phyloP scores from a whole-genome alignment of 2,329 filamentous ascomycete species.

The Arthroderma uncinatum region DNA sequence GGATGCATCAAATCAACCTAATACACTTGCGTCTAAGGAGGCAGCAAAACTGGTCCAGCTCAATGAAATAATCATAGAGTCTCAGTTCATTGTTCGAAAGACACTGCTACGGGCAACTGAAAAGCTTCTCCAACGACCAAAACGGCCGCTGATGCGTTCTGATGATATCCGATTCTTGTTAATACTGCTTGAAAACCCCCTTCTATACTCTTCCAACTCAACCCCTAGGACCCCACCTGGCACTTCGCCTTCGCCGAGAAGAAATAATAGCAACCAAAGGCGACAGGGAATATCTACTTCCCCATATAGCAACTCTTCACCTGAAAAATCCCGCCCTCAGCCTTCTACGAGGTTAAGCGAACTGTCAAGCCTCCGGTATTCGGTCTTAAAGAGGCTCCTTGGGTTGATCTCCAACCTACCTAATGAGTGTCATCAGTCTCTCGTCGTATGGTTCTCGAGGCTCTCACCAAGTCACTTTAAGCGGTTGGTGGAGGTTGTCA shows the following conservation, averaged over 20 bases:
- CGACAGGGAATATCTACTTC: slow-evolving; percentile 15
- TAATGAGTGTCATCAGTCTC: slow-evolving; percentile 61
- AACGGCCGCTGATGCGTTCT: slow-evolving; percentile 54
- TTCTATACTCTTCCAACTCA: slow-evolving; percentile 46
- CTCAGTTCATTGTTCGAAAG: slow-evolving; percentile 57
- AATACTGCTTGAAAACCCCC: slow-evolving; percentile 66
- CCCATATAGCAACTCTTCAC: slow-evolving; percentile 18
- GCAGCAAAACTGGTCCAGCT: slow-evolving; percentile 37
- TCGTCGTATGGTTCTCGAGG: slow-evolving; percentile 68
- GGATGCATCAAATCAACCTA: slow-evolving; percentile 14
- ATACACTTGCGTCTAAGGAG: slow-evolving; percentile 27
- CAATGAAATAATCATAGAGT: slow-evolving; percentile 45
- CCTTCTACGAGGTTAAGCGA: neutral
- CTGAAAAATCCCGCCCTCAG: slow-evolving; percentile 20
- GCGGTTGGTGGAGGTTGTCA: slow-evolving; percentile 62
- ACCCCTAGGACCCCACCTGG: slow-evolving; percentile 9
- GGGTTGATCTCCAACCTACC: slow-evolving; percentile 68
- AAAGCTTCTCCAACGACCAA: slow-evolving; percentile 66
- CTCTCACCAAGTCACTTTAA: slow-evolving; percentile 58
- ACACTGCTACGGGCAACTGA: slow-evolving; percentile 68
- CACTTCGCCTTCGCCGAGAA: neutral
- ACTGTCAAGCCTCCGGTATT: slow-evolving; percentile 59
- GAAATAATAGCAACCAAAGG: slow-evolving; percentile 8
- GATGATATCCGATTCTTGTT: slow-evolving; percentile 67
- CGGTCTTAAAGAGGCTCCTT: slow-evolving; percentile 72